Evolutionary conservation across 108 stramenopile species (phyloP), one percentile per base, ranked within the genome.

Genomic region (Nitzschia sp.): DNA sequence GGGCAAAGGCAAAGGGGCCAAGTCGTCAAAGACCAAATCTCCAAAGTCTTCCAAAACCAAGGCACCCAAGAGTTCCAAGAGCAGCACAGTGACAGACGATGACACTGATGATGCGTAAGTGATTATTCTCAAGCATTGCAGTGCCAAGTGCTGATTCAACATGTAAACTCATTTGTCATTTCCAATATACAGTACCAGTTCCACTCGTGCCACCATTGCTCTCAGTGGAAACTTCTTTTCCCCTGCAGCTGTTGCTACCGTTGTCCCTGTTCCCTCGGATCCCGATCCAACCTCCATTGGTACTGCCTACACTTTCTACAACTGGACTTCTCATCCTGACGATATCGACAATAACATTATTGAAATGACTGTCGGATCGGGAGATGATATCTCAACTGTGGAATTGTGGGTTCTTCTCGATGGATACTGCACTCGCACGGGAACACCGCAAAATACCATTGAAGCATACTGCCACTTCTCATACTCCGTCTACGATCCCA

Each of bases 391-490:
- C 6, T 48, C 46, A 5, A 15, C 14, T 15, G 19, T 14, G n/a
- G 34, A 11, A 41, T 26, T 67, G 19, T 37, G 10, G 11, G 38
- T 74, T 9, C 21, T 21, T 19, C 22, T 67, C 7, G 73, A 74
- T 29, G 73, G 73, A 48, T 67, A 67, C 53, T 74, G 73, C 26
- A 66, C 58, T 17, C 46, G 73, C 26, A 67, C 65, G 50, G 64
- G 73, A 17, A 53, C 65, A 15, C 3, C 58, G 10, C 53, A 63
- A 24, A 58, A 65, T 26, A 57, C 66, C 12, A 63, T 62, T 34
- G 53, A 61, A 43, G 73, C 65, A 37, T 67, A 65, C 48, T 76
- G 75, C 42, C 67, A 63, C 38, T 76, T 67, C 20, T 60, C 66
- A 0, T 76, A 76, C 34, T 69, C 75, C 3, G 63, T 59, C 0